These are phyloP conservation scores for Conticribra weissflogii DNA, from an alignment of 108 stramenopile species.

Conservation along the genomic window DNA sequence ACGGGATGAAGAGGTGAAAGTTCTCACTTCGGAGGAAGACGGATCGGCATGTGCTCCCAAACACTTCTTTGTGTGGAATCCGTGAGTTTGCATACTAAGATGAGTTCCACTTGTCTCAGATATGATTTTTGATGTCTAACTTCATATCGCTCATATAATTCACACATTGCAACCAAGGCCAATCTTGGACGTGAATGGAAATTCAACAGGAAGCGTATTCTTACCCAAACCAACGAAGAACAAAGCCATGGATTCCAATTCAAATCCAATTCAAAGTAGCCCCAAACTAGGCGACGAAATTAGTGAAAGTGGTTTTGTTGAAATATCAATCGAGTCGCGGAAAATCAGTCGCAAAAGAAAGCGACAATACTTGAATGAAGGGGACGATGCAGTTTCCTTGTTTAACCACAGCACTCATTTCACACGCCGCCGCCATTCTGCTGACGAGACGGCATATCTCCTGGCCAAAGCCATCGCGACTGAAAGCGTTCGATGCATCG, in stretches of 20 bases:
- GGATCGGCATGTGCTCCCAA: slow-evolving; percentile 80
- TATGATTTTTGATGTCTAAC: background rate
- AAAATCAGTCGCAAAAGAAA: slow-evolving; percentile 16
- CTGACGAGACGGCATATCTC: slow-evolving; percentile 93
- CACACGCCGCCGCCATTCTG: slow-evolving; percentile 68
- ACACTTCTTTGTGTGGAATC: slow-evolving; percentile 91
- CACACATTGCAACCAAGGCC: background rate
- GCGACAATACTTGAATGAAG: background rate
- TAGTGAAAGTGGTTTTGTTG: background rate
- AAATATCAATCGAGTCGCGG: slow-evolving; percentile 15
- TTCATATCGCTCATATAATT: background rate
- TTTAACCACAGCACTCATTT: slow-evolving; percentile 10
- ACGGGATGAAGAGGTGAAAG: slow-evolving; percentile 45
- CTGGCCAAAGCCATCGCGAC: slow-evolving; percentile 79
- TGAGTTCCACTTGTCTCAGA: slow-evolving; percentile 58
- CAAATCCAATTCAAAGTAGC: background rate
- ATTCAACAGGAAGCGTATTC: slow-evolving; percentile 37
- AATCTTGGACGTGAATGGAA: slow-evolving; percentile 33
- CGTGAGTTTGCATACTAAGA: too few relatives aligned
- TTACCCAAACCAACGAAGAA: slow-evolving; percentile 19
- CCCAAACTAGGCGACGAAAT: background rate
- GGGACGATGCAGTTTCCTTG: background rate
- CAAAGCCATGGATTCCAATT: background rate
- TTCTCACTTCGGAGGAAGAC: slow-evolving; percentile 67
- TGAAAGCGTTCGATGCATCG: slow-evolving; percentile 81